Conservation (phyloP, 2,329 filamentous ascomycete genomes). For the Sclerotinia subarctica region DNA sequence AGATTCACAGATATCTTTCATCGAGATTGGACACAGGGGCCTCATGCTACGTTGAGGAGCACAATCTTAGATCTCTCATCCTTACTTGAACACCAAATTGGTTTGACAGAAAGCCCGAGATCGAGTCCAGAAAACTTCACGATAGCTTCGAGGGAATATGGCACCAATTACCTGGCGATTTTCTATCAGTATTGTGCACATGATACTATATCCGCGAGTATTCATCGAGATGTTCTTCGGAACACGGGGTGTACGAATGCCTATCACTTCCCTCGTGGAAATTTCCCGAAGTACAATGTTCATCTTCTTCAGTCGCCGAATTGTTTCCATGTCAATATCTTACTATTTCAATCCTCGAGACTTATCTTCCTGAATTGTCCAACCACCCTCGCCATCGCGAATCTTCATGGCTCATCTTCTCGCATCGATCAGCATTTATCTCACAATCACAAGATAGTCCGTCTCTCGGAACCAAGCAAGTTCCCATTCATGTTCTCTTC, state of each 20-base stretch:
- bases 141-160: neutral
- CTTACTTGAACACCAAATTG: neutral
- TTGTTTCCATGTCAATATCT: neutral
- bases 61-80: neutral
- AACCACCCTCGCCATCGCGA: neutral
- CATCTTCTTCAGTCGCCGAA: neutral
- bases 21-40: neutral
- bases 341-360: neutral
- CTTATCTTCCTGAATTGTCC: neutral
- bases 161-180: neutral
- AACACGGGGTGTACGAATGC: neutral
- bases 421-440: neutral
- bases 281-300: neutral
- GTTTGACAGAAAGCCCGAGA: neutral
- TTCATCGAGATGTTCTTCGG: neutral
- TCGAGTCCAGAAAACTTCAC: neutral
- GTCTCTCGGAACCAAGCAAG: conserved; percentile 38
- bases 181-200: neutral
- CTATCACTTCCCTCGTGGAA: neutral
- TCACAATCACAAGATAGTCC: conserved; percentile 5
- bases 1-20: neutral
- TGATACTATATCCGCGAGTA: neutral
- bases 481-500: conserved; percentile 34
- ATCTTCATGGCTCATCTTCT: neutral
- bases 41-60: neutral